A percentile compares a stretch with the other conserved stretches of the same genome.
These are phyloP conservation scores for Rhizopus sp. DNA, from an alignment of 371 early-diverging fungal species.

Conservation along the genomic window DNA sequence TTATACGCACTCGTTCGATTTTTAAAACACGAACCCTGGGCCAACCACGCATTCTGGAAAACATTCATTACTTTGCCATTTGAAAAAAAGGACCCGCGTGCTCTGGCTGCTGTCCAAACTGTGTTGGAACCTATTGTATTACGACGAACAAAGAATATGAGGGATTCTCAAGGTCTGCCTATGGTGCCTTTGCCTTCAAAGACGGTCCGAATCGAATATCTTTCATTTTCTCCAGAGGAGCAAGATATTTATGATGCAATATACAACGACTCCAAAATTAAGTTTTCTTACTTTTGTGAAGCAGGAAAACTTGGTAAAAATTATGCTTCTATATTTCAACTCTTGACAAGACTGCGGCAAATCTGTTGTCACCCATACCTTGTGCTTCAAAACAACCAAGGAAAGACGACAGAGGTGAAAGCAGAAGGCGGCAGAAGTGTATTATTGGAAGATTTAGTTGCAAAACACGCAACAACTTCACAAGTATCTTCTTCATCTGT, in stretches of 20 bases:
- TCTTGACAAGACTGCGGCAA: slow-evolving; percentile 62
- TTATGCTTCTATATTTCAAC: slow-evolving; percentile 55
- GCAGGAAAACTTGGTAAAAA: slow-evolving; percentile 46
- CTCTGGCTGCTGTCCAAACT: slow-evolving; percentile 62
- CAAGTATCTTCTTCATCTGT: not conserved
- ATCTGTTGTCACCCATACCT: slow-evolving; percentile 68
- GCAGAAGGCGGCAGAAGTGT: slow-evolving; percentile 10
- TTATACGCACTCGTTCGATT: slow-evolving; percentile 82
- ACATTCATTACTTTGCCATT: slow-evolving; percentile 69
- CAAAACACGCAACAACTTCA: not conserved
- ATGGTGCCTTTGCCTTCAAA: slow-evolving; percentile 68
- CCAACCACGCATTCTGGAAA: slow-evolving; percentile 65
- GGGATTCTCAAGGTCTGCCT: slow-evolving; percentile 53
- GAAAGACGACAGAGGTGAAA: slow-evolving; percentile 14
- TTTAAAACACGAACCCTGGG: slow-evolving; percentile 73
- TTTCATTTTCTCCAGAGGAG: slow-evolving; percentile 53
- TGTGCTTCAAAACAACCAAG: slow-evolving; percentile 32
- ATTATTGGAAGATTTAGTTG: slow-evolving; percentile 50
- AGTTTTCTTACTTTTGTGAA: slow-evolving; percentile 45
- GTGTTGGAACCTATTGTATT: slow-evolving; percentile 71
- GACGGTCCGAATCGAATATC: slow-evolving; percentile 55
- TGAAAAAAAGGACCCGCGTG: slow-evolving; percentile 54
- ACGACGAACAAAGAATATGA: slow-evolving; percentile 67
- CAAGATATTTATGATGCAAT: slow-evolving; percentile 51
- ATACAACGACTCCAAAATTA: slow-evolving; percentile 47